Evolutionary conservation across 805 yeast genomes (phyloP), one percentile per base, ranked within the genome.

Genomic region (Candida chauliodis): DNA sequence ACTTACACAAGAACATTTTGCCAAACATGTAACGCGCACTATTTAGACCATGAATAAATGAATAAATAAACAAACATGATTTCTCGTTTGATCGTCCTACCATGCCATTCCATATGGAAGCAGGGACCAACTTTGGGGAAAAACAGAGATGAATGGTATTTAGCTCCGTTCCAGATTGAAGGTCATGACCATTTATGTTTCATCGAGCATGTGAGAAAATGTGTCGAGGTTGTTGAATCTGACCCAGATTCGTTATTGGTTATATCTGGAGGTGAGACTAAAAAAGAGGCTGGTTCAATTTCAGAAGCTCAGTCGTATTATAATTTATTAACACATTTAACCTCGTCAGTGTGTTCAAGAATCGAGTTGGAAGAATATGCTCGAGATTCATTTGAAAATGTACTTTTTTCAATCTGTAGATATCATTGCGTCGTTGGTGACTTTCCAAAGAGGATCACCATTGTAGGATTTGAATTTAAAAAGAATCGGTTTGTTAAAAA

Each of bases 401-500:
- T 85, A 5, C 43, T 84, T 2, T 84, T 77, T 55, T 76, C 83
- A 46, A 46, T 82, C 2, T 65, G 74, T 24, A 60, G 78, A 36
- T 84, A 69, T 52, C 55, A 71, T 21, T 78, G 80, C 45, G 42
- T 69, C 2, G 53, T 61, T 3, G 63, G 68, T 0, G 16, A 7
- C 1, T 81, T 72, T 44, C 95, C 95, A 0, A 30, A 48, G 0
- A 46, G 46, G 2, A 61, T 85, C 3, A 74, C 78, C 0, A 68
- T 87, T 3, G 75, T 79, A 3, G 93, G 95, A 2, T 84, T 84
- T 53, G 88, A 79, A 31, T 87, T 87, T 59, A 87, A 87, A 51
- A 59, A 76, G 38, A 52, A 54, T 14, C 63, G 95, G 37, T 86
- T 85, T 50, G 32, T 78, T 13, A 50, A 70, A 0, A 53, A 63